phyloP scores from a whole-genome alignment of 352 stramenopile genomes.

The Peronospora destructor region DNA sequence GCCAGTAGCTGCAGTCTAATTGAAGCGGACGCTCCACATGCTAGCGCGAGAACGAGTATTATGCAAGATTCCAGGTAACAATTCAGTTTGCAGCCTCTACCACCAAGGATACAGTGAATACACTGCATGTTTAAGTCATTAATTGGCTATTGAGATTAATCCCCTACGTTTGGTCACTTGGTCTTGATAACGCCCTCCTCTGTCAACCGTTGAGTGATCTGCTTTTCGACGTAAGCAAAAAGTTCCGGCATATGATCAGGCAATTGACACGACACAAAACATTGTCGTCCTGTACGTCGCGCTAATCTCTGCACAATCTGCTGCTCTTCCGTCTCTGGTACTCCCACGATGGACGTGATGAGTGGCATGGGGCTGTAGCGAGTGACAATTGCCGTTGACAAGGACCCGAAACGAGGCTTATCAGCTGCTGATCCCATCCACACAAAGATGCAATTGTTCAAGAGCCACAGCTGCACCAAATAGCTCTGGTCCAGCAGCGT shows the following conservation, averaged over 20 bases:
- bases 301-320: constrained; percentile 76
- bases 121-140: too few relatives aligned
- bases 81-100: too few relatives aligned
- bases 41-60: too few relatives aligned
- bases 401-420: constrained; percentile 35
- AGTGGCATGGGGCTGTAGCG: constrained; percentile 75
- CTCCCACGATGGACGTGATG: constrained; percentile 62
- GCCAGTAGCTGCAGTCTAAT: too few relatives aligned
- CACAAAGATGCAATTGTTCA: constrained; percentile 64
- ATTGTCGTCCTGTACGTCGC: constrained; percentile 53
- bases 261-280: constrained; percentile 77
- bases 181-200: constrained; percentile 41
- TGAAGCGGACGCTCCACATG: too few relatives aligned
- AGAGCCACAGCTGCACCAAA: constrained; percentile 66
- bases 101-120: too few relatives aligned
- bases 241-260: constrained; percentile 68
- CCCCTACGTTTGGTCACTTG: constrained; percentile 1
- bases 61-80: too few relatives aligned
- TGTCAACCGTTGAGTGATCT: constrained; percentile 44
- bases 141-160: background rate
- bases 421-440: constrained; percentile 56
- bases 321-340: constrained; percentile 66
- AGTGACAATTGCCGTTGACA: constrained; percentile 74
- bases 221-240: constrained; percentile 59
- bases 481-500: constrained; percentile 63